Evolutionary conservation across 2,329 filamentous ascomycete genomes (phyloP).

Genomic region (Beauveria scarabaeidicola): DNA sequence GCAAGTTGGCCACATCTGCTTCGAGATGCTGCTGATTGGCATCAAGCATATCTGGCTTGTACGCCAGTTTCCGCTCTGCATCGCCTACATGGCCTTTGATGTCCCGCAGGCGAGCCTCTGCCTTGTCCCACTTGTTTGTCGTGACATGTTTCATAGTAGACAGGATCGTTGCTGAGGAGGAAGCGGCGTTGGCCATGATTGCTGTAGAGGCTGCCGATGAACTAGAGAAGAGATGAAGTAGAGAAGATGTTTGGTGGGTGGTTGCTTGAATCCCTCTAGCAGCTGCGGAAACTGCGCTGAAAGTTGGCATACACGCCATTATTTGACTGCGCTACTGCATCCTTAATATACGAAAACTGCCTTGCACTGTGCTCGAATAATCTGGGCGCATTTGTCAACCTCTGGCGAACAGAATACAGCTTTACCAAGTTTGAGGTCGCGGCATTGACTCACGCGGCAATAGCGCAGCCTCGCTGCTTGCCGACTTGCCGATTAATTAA

Average conservation of each 20-base stretch:
- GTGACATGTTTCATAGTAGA: slow-evolving; percentile 10
- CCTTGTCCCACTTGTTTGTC: slow-evolving; percentile 8
- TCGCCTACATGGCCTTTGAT: not conserved
- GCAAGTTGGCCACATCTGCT: slow-evolving; percentile 1
- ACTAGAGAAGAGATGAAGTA: no score
- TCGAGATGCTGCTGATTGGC: slow-evolving; percentile 1
- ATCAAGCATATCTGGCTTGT: not conserved
- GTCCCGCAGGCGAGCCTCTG: not conserved
- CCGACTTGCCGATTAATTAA: not conserved
- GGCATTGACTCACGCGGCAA: slow-evolving; percentile 2
- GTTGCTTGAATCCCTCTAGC: not conserved
- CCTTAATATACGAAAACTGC: not conserved
- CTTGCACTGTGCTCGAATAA: no score
- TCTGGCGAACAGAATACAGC: not conserved
- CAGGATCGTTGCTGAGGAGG: slow-evolving; percentile 9
- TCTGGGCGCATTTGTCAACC: not conserved
- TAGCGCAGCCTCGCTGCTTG: not conserved
- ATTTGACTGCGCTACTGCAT: not conserved
- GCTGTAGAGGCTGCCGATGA: not conserved
- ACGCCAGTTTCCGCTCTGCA: not conserved
- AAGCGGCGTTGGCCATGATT: slow-evolving; percentile 8
- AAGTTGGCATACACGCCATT: not conserved
- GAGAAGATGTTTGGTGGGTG: not conserved
- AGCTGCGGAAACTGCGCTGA: not conserved
- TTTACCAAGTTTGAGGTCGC: not conserved